phyloP scores from a whole-genome alignment of 1,284 basidiomycete genomes.

The Coniophora puteana region DNA sequence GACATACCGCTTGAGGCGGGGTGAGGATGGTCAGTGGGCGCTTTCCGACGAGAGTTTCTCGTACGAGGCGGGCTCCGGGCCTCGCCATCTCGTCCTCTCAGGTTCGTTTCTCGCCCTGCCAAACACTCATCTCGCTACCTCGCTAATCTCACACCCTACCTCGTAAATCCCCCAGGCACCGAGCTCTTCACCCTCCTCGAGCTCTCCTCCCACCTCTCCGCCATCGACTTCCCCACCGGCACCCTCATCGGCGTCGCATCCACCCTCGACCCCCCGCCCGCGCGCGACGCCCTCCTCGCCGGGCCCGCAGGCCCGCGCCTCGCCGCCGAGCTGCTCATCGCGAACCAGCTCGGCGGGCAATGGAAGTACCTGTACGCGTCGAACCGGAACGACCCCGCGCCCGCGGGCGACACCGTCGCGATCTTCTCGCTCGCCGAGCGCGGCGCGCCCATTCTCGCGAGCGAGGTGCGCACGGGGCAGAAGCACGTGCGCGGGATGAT shows the following conservation, averaged over 20 bases:
- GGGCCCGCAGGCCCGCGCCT: constrained; percentile 39
- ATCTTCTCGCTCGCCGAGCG: constrained; percentile 46
- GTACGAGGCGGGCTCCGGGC: constrained; percentile 54
- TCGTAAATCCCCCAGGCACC: constrained; percentile 35
- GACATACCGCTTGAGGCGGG: constrained; percentile 50
- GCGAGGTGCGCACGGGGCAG: constrained; percentile 47
- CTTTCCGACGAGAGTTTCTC: constrained; percentile 34
- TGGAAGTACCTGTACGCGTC: constrained; percentile 52
- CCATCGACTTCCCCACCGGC: constrained; percentile 47
- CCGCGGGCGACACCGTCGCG: constrained; percentile 59
- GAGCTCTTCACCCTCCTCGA: constrained; percentile 65
- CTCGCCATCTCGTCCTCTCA: constrained; percentile 60
- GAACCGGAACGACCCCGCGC: constrained; percentile 59
- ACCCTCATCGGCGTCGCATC: constrained; percentile 14
- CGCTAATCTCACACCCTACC: constrained; percentile 4
- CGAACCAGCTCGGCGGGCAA: constrained; percentile 39
- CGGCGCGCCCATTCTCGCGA: constrained; percentile 36
- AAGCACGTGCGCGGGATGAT: constrained; percentile 49
- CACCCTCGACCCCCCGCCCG: constrained; percentile 38
- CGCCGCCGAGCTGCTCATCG: constrained; percentile 58
- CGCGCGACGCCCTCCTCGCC: constrained; percentile 41
- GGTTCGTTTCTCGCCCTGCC: constrained; percentile 49
- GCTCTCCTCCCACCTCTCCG: constrained; percentile 51
- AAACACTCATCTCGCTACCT: neutral
- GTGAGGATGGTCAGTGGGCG: constrained; percentile 40